These are phyloP conservation scores for Globisporangium recalcitrans DNA, from an alignment of 352 stramenopile genomes.

Conservation along the genomic window DNA sequence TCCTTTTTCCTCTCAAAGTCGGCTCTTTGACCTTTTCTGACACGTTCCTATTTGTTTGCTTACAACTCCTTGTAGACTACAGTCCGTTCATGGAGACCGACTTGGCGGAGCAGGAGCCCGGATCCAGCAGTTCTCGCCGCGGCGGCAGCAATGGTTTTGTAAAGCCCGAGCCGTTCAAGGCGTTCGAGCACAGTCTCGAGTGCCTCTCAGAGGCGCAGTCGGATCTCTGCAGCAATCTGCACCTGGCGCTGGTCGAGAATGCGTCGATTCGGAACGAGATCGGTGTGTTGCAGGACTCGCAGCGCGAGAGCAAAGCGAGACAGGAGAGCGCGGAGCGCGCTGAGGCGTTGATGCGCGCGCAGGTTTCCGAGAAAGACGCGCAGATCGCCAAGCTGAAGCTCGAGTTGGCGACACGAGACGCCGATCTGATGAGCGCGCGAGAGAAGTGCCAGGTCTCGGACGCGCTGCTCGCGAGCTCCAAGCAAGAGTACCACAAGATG, in stretches of 20 bases:
- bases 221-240: slow-evolving; percentile 54
- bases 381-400: slow-evolving; percentile 38
- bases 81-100: slow-evolving; percentile 73
- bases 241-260: slow-evolving; percentile 72
- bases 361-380: slow-evolving; percentile 33
- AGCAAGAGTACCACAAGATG: slow-evolving; percentile 38
- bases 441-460: slow-evolving; percentile 37
- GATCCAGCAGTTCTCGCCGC: slow-evolving; percentile 10
- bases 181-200: slow-evolving; percentile 48
- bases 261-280: slow-evolving; percentile 71
- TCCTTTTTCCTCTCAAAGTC: too few species aligned
- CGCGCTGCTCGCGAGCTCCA: slow-evolving; percentile 23
- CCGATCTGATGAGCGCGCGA: slow-evolving; percentile 31
- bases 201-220: slow-evolving; percentile 55
- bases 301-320: slow-evolving; percentile 36
- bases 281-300: slow-evolving; percentile 39
- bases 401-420: slow-evolving; percentile 28
- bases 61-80: slow-evolving; percentile 42
- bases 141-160: neutral
- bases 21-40: neutral
- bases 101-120: slow-evolving; percentile 25
- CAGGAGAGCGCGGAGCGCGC: slow-evolving; percentile 28
- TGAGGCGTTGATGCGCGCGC: slow-evolving; percentile 24
- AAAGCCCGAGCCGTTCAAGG: slow-evolving; percentile 18
- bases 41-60: too few species aligned